phyloP scores from a whole-genome alignment of 2,329 filamentous ascomycete species.

The Fonsecaea erecta region DNA sequence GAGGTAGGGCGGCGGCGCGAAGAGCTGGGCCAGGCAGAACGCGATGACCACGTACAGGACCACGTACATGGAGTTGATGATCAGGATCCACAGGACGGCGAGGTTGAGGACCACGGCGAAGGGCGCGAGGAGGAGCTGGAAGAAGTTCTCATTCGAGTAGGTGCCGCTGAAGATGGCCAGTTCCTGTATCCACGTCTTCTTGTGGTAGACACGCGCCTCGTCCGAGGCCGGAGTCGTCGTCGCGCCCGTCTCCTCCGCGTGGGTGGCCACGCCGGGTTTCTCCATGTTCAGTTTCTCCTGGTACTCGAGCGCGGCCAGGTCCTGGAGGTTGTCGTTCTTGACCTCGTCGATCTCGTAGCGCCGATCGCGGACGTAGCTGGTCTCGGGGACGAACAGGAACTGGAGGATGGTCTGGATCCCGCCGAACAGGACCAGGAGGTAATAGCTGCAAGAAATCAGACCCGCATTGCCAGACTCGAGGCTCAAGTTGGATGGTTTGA shows the following conservation, averaged over 20 bases:
- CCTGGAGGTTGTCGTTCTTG: slow-evolving; percentile 25
- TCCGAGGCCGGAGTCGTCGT: background rate
- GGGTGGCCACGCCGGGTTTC: slow-evolving; percentile 5
- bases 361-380: slow-evolving; percentile 37
- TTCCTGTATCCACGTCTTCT: slow-evolving; percentile 29
- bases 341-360: slow-evolving; percentile 38
- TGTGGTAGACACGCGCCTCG: slow-evolving; percentile 1
- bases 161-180: slow-evolving; percentile 31
- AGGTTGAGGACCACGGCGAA: slow-evolving; percentile 41
- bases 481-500: background rate
- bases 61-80: slow-evolving; percentile 32
- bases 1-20: slow-evolving; percentile 40
- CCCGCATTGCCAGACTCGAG: background rate
- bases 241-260: slow-evolving; percentile 5
- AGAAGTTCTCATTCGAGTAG: slow-evolving; percentile 27
- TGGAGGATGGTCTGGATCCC: slow-evolving; percentile 36
- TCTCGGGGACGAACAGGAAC: slow-evolving; percentile 39
- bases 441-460: slow-evolving; percentile 12
- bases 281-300: slow-evolving; percentile 21
- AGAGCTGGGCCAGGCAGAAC: slow-evolving; percentile 40
- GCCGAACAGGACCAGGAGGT: slow-evolving; percentile 38
- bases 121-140: slow-evolving; percentile 39
- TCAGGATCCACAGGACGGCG: slow-evolving; percentile 39
- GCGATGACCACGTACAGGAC: slow-evolving; percentile 39
- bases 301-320: slow-evolving; percentile 14